Percentiles rank a stretch among this genome's conserved stretches.
Evolutionary conservation across 345 rosid genomes (phyloP).

Genomic region (Mallotus nudiflorus): DNA sequence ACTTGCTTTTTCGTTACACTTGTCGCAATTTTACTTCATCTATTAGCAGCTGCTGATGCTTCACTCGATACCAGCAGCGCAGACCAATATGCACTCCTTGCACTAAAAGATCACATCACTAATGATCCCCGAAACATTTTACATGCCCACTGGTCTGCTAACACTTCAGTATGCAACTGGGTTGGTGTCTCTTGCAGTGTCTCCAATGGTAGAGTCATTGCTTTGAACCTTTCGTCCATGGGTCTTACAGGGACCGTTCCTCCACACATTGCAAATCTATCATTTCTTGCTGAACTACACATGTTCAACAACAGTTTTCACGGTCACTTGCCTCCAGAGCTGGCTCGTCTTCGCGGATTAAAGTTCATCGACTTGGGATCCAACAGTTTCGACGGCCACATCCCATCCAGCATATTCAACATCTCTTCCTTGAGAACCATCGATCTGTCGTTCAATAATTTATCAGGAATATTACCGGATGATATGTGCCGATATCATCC

Average conservation of each 20-base stretch:
- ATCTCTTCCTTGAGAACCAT: neutral
- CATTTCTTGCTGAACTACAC: neutral
- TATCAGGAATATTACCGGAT: neutral
- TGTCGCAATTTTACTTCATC: no score
- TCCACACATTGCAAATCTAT: conserved; percentile 19
- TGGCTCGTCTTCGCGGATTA: neutral
- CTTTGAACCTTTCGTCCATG: conserved; percentile 23
- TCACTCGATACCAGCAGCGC: neutral
- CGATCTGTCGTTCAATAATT: neutral
- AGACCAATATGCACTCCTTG: neutral
- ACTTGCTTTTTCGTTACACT: no score
- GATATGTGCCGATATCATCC: neutral
- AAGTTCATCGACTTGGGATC: neutral
- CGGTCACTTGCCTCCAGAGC: neutral
- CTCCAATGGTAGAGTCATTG: conserved; percentile 8
- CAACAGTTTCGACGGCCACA: conserved; percentile 1
- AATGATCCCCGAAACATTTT: neutral
- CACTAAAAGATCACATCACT: neutral
- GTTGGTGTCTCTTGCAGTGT: conserved; percentile 25
- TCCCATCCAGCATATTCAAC: conserved; percentile 13
- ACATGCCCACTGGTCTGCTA: neutral
- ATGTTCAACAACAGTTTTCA: conserved; percentile 16
- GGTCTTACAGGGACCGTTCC: conserved; percentile 25
- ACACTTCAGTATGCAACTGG: conserved; percentile 24
- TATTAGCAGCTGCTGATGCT: no score